These are phyloP conservation scores for Myxozyma neotropica DNA, from an alignment of 805 yeast genomes.

Conservation along the genomic window DNA sequence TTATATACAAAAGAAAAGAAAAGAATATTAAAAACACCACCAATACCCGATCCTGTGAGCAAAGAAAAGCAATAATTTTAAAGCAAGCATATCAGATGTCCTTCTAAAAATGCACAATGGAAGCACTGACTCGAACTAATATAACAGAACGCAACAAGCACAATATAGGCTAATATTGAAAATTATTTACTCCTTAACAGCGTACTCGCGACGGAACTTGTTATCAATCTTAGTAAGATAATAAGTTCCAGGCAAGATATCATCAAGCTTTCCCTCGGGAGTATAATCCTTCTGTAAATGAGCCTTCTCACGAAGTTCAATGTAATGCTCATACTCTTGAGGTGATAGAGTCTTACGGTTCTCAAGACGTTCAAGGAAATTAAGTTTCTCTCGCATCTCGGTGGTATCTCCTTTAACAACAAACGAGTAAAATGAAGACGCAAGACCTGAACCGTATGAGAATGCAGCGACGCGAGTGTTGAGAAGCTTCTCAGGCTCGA, in stretches of 20 bases:
- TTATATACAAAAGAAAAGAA: not conserved
- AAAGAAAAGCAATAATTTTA: not conserved
- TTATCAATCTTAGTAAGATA: conserved; percentile 84
- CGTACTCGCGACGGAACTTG: conserved; percentile 81
- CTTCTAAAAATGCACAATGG: no score
- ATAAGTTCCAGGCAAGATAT: conserved; percentile 73
- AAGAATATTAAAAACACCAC: not conserved
- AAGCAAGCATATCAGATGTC: not conserved
- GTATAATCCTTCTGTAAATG: conserved; percentile 77
- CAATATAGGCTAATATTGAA: no score
- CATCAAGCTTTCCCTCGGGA: conserved; percentile 79
- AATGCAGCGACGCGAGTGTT: conserved; percentile 86
- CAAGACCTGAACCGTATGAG: conserved; percentile 98
- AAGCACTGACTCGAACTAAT: no score
- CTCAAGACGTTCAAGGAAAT: conserved; percentile 67
- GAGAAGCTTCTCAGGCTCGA: conserved; percentile 72
- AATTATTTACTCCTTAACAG: conserved; percentile 57
- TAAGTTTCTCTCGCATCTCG: conserved; percentile 61
- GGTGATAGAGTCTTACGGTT: conserved; percentile 72
- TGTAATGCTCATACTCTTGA: conserved; percentile 75
- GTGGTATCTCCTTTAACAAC: conserved; percentile 80
- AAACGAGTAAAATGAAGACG: conserved; percentile 82
- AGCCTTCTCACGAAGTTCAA: conserved; percentile 83
- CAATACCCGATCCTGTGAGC: not conserved
- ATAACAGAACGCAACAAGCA: no score